Evolutionary conservation across 2,329 filamentous ascomycete genomes (phyloP), one percentile per base, ranked within the genome.

Genomic region (Lecanoromycetidae sp.): DNA sequence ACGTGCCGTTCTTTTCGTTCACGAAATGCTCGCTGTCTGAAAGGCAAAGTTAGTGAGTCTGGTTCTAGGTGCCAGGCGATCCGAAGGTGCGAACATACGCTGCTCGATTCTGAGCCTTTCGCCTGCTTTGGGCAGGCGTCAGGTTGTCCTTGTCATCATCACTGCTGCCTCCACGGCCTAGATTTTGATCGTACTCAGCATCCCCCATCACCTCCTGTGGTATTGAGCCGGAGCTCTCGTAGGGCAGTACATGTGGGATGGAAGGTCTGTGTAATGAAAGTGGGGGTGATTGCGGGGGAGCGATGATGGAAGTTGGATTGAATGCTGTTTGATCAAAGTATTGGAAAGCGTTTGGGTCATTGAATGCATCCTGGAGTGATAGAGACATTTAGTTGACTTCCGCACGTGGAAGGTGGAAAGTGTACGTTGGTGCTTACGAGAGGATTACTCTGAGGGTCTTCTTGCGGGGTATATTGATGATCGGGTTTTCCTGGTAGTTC

Each of bases 1-100:
- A 96, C 87, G 60, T 94, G 88, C 49, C 81, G 82, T 63, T 96
- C 90, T 65, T 96, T 96, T 56, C 90, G 82, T 66, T 96, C 90
- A 51, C 90, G 86, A 64, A 96, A 96, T 26, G 91, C 90, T 57
- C 90, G 82, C 73, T 96, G 91, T 39, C 90, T 95, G 54, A 33
- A 13, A 20, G 19, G 15, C 36, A n/a, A 27, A 19, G 29, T 40
- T 22, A 36, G 27, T 46, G 30, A 3, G 22, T 29, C 36, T 20
- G 15, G n/a, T 42, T n/a, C 36, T 12, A 10, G 17, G 37, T 22
- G 36, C 19, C 20, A n/a, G 30, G 22, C 34, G 19, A 20, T 30
- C 33, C 10, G 23, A 15, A n/a, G 27, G 46, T 67, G n/a, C n/a
- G n/a, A n/a, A n/a, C 78, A 63, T 76, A 84, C 80, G 81, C 81